phyloP scores from a whole-genome alignment of 192 early-diverging fungal genomes.

The Coemansia sp. region DNA sequence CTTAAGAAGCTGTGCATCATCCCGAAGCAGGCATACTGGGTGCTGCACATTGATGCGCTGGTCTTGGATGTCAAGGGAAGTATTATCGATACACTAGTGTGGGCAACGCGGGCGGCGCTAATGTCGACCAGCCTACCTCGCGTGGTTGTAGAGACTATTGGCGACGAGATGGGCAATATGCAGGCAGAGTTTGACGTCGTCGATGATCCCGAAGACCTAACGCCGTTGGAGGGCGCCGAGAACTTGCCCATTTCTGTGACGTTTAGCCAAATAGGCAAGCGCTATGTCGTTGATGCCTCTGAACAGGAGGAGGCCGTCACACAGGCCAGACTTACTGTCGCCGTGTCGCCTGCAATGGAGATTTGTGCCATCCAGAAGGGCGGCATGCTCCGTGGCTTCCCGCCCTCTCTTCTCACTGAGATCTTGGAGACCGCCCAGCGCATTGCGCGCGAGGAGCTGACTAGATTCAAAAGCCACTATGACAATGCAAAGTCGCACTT shows the following conservation, averaged over 20 bases:
- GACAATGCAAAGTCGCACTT: slow-evolving; percentile 13
- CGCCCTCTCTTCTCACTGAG: slow-evolving; percentile 42
- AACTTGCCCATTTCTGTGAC: slow-evolving; percentile 82
- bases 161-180: slow-evolving; percentile 74
- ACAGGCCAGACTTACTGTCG: slow-evolving; percentile 73
- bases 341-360: slow-evolving; percentile 75
- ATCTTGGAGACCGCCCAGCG: slow-evolving; percentile 37
- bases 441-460: slow-evolving; percentile 35
- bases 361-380: slow-evolving; percentile 88
- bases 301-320: slow-evolving; percentile 88
- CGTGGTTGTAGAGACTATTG: slow-evolving; percentile 74
- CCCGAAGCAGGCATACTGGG: slow-evolving; percentile 85
- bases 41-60: slow-evolving; percentile 86
- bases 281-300: slow-evolving; percentile 85
- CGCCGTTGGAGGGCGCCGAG: slow-evolving; percentile 72
- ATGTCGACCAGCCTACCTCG: slow-evolving; percentile 83
- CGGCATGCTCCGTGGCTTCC: slow-evolving; percentile 43
- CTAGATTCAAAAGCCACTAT: slow-evolving; percentile 19
- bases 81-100: slow-evolving; percentile 78
- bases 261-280: slow-evolving; percentile 79
- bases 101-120: slow-evolving; percentile 87
- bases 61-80: slow-evolving; percentile 90
- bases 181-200: slow-evolving; percentile 89
- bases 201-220: slow-evolving; percentile 84
- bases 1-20: slow-evolving; percentile 87